A percentile compares a stretch with the other conserved stretches of the same genome.
phyloP scores from a whole-genome alignment of 257 asterid species.

The Gentiana straminea region DNA sequence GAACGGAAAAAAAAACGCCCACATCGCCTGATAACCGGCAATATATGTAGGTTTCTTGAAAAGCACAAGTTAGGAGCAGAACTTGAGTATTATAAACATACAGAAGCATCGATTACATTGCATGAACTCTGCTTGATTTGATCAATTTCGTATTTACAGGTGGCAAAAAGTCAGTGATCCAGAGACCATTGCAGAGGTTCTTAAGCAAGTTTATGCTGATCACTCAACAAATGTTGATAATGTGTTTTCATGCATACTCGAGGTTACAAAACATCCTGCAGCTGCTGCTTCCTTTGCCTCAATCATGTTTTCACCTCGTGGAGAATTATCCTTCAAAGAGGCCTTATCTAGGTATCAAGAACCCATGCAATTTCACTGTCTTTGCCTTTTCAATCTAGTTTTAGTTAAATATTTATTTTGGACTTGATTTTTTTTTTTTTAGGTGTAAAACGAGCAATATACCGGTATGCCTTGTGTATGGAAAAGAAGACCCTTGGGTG shows the following conservation, averaged over 20 bases:
- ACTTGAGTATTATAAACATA: too few relatives aligned
- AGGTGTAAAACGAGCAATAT: constrained; percentile 60
- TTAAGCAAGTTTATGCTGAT: constrained; percentile 84
- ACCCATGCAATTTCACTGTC: background rate
- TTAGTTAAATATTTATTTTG: background rate
- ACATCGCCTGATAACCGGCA: too few relatives aligned
- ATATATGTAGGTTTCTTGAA: too few relatives aligned
- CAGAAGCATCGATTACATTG: too few relatives aligned
- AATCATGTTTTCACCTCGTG: constrained; percentile 82
- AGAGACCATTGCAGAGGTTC: constrained; percentile 57
- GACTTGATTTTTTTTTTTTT: background rate
- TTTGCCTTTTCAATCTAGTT: constrained; percentile 3
- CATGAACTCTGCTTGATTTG: background rate
- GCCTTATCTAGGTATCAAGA: constrained; percentile 48
- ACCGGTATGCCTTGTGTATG: constrained; percentile 73
- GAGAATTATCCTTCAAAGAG: constrained; percentile 56
- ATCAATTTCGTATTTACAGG: constrained; percentile 24
- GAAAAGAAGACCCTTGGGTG: constrained; percentile 98
- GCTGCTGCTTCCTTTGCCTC: constrained; percentile 95
- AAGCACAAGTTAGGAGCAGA: too few relatives aligned
- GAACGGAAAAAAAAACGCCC: too few relatives aligned
- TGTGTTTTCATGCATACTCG: constrained; percentile 58
- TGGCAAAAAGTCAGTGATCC: constrained; percentile 96
- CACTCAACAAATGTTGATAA: constrained; percentile 69
- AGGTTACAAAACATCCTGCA: constrained; percentile 83